Evolutionary conservation across 1,139 yeast species (phyloP).

Genomic region (Yamadazyma jaroonii): DNA sequence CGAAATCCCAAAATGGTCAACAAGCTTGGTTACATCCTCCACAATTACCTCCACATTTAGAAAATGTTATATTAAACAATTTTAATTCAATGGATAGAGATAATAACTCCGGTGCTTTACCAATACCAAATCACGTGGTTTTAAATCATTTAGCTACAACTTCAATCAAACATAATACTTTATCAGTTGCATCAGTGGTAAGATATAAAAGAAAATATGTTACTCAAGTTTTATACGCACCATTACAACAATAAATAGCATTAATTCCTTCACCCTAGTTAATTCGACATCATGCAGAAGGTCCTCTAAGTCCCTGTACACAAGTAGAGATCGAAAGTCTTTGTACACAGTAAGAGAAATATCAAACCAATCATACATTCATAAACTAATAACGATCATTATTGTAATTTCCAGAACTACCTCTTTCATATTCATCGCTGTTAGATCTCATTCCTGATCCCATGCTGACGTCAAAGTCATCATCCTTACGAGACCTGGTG

Average conservation of each 20-base stretch:
- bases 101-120: conserved; percentile 48
- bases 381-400: conserved; percentile 2
- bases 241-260: conserved; percentile 31
- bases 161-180: conserved; percentile 46
- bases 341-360: not conserved
- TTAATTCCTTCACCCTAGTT: not conserved
- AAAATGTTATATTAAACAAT: conserved; percentile 45
- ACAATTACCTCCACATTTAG: conserved; percentile 51
- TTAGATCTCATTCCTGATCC: too few species aligned
- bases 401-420: not conserved
- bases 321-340: not conserved
- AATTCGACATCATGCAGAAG: not conserved
- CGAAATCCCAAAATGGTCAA: conserved; percentile 59
- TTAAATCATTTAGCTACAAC: conserved; percentile 50
- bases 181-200: conserved; percentile 49
- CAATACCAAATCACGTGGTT: conserved; percentile 49
- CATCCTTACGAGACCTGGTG: too few species aligned
- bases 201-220: conserved; percentile 48
- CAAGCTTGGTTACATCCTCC: conserved; percentile 68
- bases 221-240: conserved; percentile 49
- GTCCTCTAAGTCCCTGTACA: too few species aligned
- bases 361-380: conserved; percentile 4
- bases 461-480: too few species aligned
- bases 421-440: not conserved
- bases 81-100: conserved; percentile 46